A percentile compares a stretch with the other conserved stretches of the same genome.
These are phyloP conservation scores for Talaromyces ruber DNA, from an alignment of 495 filamentous ascomycete species.

Conservation along the genomic window DNA sequence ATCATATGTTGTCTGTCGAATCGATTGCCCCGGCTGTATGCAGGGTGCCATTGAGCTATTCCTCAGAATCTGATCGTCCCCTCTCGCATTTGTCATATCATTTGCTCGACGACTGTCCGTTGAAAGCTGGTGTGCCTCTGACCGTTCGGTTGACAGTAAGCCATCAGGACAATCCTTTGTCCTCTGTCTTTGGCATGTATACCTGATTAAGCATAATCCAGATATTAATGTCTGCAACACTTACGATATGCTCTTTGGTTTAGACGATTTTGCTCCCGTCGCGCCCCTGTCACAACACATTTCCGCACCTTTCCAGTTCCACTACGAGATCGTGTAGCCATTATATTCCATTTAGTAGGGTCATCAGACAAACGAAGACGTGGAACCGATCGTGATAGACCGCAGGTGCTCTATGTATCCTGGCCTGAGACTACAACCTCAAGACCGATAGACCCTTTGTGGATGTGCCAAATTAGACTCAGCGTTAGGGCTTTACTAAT, in stretches of 20 bases:
- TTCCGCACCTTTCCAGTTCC: conserved; percentile 11
- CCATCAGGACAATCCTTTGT: conserved; percentile 8
- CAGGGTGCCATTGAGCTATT: not conserved
- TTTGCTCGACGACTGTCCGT: not conserved
- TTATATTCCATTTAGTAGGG: not conserved
- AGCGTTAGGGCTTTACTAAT: conserved; percentile 6
- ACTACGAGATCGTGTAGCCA: not conserved
- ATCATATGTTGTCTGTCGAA: not conserved
- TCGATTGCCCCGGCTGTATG: not conserved
- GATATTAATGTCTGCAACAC: not conserved
- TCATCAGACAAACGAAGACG: not conserved
- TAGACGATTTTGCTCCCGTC: conserved; percentile 29
- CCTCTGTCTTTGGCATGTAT: conserved; percentile 8
- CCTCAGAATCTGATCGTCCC: not conserved
- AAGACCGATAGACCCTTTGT: not conserved
- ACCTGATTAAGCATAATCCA: not conserved
- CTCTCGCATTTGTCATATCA: not conserved
- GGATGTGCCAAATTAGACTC: not conserved
- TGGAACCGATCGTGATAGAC: not conserved
- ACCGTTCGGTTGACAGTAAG: not conserved
- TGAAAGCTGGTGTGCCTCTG: not conserved
- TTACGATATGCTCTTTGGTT: conserved; percentile 32
- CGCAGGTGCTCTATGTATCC: not conserved
- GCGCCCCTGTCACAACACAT: conserved; percentile 28
- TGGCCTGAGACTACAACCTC: not conserved